phyloP scores from a whole-genome alignment of 805 yeast genomes.

The Sugiyamaella smithiae region DNA sequence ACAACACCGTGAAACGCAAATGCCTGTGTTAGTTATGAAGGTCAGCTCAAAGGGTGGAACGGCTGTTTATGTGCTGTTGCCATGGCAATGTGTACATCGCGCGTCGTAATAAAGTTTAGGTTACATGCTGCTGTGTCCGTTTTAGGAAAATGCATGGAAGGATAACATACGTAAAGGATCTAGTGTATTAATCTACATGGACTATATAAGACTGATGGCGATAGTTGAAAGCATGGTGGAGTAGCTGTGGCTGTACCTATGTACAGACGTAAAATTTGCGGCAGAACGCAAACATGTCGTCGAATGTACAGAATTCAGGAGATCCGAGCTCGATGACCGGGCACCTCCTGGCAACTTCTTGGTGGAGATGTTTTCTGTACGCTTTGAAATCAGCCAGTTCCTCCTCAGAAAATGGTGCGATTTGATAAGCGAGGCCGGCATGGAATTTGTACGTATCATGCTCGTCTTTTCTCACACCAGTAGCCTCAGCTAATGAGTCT shows the following conservation, averaged over 20 bases:
- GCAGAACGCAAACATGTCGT: constrained; percentile 4
- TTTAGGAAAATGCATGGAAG: constrained; percentile 1
- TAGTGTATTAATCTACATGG: too few relatives aligned
- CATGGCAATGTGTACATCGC: not conserved
- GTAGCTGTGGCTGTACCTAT: too few relatives aligned
- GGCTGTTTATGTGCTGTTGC: constrained; percentile 1
- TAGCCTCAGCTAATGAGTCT: not conserved
- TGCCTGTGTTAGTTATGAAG: too few relatives aligned
- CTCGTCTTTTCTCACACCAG: not conserved
- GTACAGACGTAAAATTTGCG: too few relatives aligned
- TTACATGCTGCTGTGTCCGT: too few relatives aligned
- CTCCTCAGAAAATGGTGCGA: not conserved
- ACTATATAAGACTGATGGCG: too few relatives aligned
- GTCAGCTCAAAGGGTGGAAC: too few relatives aligned
- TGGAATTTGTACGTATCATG: not conserved
- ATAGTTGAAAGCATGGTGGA: too few relatives aligned
- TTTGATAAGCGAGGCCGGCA: not conserved
- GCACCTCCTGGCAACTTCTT: not conserved
- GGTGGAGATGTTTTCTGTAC: not conserved
- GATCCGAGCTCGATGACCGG: not conserved
- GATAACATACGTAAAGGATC: too few relatives aligned
- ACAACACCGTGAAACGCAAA: too few relatives aligned
- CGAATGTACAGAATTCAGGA: constrained; percentile 1
- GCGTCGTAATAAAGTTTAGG: too few relatives aligned
- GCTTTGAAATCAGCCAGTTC: not conserved